phyloP scores from a whole-genome alignment of 1,284 basidiomycete species.

The Austroboletus niveus region DNA sequence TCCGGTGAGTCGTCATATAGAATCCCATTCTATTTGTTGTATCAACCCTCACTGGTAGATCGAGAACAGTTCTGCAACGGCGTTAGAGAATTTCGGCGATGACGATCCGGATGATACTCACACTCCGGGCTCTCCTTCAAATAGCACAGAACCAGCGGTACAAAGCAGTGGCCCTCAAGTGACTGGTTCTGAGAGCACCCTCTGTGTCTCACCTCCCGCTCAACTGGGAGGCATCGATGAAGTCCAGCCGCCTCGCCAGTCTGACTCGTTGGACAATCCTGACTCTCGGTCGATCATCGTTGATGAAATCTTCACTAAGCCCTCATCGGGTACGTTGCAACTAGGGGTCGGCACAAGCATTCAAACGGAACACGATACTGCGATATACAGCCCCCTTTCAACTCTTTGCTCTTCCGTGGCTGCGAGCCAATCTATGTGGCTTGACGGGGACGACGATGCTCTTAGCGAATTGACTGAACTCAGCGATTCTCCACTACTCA shows the following conservation, averaged over 20 bases:
- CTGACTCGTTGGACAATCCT: background rate
- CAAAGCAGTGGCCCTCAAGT: background rate
- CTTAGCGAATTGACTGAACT: conserved; percentile 32
- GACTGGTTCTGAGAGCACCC: background rate
- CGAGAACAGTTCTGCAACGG: conserved; percentile 12
- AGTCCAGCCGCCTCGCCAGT: background rate
- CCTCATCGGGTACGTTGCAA: background rate
- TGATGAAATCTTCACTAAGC: conserved; percentile 1
- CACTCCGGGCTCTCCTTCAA: background rate
- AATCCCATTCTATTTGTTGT: background rate
- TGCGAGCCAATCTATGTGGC: background rate
- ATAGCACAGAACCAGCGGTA: background rate
- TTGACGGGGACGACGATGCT: conserved; percentile 14
- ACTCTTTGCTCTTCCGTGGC: background rate
- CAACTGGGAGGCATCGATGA: background rate
- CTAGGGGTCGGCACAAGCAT: background rate
- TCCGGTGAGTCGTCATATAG: conserved; percentile 21
- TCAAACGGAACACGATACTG: background rate
- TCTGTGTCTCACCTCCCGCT: background rate
- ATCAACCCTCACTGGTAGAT: conserved; percentile 17
- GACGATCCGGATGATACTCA: conserved; percentile 6
- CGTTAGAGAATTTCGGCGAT: conserved; percentile 3
- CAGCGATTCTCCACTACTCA: conserved; percentile 11
- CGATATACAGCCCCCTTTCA: background rate
- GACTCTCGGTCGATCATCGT: background rate